A percentile compares a stretch with the other conserved stretches of the same genome.
phyloP scores from a whole-genome alignment of 2,329 filamentous ascomycete genomes.

The Aspergillus sclerotialis region DNA sequence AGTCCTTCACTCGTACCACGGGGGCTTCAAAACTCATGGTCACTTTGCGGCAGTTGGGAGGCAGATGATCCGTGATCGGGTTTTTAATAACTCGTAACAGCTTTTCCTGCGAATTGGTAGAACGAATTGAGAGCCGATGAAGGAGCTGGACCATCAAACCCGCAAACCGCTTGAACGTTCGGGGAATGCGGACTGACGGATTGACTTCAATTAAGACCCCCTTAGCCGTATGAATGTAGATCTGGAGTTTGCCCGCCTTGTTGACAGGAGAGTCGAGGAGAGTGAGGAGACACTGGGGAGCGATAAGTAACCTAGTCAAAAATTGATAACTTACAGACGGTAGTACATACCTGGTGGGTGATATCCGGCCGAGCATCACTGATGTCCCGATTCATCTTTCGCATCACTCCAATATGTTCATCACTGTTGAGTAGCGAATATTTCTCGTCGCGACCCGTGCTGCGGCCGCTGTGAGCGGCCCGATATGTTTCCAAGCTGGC shows the following conservation, averaged over 20 bases:
- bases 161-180: slow-evolving; percentile 98
- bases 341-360: slow-evolving; percentile 93
- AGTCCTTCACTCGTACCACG: slow-evolving; percentile 81
- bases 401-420: slow-evolving; percentile 97
- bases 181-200: slow-evolving; percentile 92
- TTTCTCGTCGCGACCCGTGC: slow-evolving; percentile 74
- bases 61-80: slow-evolving; percentile 92
- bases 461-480: slow-evolving; percentile 64
- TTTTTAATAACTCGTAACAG: slow-evolving; percentile 96
- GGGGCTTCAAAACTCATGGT: slow-evolving; percentile 91
- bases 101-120: slow-evolving; percentile 95
- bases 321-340: slow-evolving; percentile 13
- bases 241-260: slow-evolving; percentile 94
- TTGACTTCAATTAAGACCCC: slow-evolving; percentile 96
- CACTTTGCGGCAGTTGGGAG: slow-evolving; percentile 94
- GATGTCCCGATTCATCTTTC: slow-evolving; percentile 98
- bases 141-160: slow-evolving; percentile 98
- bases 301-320: slow-evolving; percentile 8
- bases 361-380: slow-evolving; percentile 97
- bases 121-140: slow-evolving; percentile 90
- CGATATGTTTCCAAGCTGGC: slow-evolving; percentile 97
- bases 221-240: slow-evolving; percentile 97
- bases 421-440: slow-evolving; percentile 98
- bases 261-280: slow-evolving; percentile 97
- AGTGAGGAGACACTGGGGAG: slow-evolving; percentile 78